Base-by-base conservation (phyloP, 2,329 filamentous ascomycete genomes). In the Aureobasidium melanogenum region DNA sequence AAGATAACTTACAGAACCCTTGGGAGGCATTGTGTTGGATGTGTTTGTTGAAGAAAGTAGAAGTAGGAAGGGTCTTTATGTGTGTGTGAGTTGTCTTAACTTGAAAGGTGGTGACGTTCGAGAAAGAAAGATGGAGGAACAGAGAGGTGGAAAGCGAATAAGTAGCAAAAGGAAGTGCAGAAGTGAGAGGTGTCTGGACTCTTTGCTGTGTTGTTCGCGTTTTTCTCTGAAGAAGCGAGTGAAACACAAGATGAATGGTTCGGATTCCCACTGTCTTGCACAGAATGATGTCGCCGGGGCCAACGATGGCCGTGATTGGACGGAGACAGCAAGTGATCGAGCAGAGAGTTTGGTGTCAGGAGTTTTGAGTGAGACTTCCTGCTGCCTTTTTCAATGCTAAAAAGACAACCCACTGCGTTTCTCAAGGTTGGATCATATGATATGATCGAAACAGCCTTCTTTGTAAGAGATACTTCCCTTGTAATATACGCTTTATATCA, bases 21-120 rank as follows among this genome's bases (percentile, higher is more conserved):
- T 60, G 36, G 57, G 57, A 36, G 57, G 46, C 57, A 60, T 60
- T 28, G n/a, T 59, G 56, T 34, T 46, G 54, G 24, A 10, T 6
- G 22, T 38, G 28, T 26, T 6, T 39, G 44, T 6, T 39, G 44
- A 30, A 17, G 19, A 19, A 50, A 5, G 24, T 58, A 17, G 44
- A 38, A 24, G 22, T 38, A 38, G 43, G 28, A 47, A 26, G 34
- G 41, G 17, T n/a, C 51, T 47, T 22, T 17, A 44, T 28, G n/a
- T 34, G 50, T 34, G 50, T 36, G 12, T 17, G 50, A 26, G 50
- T 28, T 54, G 52, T 24, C 19, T 8, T 43, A 26, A 24, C 38
- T 44, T 41, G 24, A 28, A 28, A 24, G n/a, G n/a, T 44, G 36
- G 10, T 32, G 54, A 34, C 19, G 41, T 26, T 46, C 30, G 54